Conservation (phyloP, 192 early-diverging fungal species). For the Entophlyctis helioformis region DNA sequence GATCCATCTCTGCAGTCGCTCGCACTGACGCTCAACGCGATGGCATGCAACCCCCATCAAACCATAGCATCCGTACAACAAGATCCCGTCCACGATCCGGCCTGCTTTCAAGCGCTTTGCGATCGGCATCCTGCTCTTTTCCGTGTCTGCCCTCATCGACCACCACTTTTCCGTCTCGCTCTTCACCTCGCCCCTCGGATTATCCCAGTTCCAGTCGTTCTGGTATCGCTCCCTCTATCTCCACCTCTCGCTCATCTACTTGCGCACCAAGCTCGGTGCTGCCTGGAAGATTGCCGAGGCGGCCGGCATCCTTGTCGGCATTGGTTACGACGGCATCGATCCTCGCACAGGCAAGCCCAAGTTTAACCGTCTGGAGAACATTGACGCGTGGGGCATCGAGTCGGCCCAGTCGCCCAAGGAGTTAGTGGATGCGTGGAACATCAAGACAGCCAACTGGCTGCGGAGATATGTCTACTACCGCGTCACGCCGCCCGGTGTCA, state of each 20-base stretch:
- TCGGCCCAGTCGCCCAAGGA: conserved; percentile 60
- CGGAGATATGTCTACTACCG: conserved; percentile 74
- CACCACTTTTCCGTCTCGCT: too few relatives aligned
- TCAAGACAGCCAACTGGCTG: conserved; percentile 79
- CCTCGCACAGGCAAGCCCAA: conserved; percentile 34
- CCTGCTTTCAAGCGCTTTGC: too few relatives aligned
- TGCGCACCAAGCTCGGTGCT: conserved; percentile 75
- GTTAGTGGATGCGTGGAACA: conserved; percentile 80
- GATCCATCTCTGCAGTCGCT: too few relatives aligned
- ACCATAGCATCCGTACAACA: too few relatives aligned
- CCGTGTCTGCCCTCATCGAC: too few relatives aligned
- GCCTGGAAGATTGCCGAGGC: conserved; percentile 89
- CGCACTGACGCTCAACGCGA: too few relatives aligned
- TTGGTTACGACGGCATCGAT: conserved; percentile 69
- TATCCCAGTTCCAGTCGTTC: too few relatives aligned
- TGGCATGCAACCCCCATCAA: too few relatives aligned
- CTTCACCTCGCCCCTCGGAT: too few relatives aligned
- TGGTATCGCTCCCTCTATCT: conserved; percentile 13
- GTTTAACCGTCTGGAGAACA: conserved; percentile 68
- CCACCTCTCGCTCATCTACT: conserved; percentile 31
- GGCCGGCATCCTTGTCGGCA: conserved; percentile 66
- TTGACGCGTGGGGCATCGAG: conserved; percentile 64
- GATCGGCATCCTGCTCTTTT: too few relatives aligned
- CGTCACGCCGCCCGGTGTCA: conserved; percentile 34
- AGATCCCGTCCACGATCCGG: too few relatives aligned